These are phyloP conservation scores for Corylus avellana DNA, from an alignment of 306 rosid species.

Conservation along the genomic window DNA sequence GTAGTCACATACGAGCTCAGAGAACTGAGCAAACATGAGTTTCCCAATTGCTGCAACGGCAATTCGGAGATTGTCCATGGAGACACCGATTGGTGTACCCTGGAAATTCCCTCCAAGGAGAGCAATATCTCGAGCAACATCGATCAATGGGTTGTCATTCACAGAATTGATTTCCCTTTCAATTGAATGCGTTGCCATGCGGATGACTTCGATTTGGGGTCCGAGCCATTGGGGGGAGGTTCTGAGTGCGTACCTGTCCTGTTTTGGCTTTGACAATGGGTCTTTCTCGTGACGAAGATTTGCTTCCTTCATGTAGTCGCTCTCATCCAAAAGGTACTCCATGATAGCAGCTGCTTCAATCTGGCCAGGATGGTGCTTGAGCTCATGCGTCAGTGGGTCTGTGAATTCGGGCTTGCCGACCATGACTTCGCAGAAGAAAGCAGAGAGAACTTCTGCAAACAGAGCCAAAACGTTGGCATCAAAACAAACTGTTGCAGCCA, in stretches of 20 bases:
- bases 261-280: slow-evolving; percentile 41
- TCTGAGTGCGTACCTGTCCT: slow-evolving; percentile 40
- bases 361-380: slow-evolving; percentile 48
- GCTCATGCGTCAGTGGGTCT: slow-evolving; percentile 39
- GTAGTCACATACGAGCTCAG: slow-evolving; percentile 39
- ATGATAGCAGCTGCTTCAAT: slow-evolving; percentile 39
- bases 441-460: slow-evolving; percentile 31
- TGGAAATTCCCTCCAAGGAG: slow-evolving; percentile 44
- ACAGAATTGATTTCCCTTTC: slow-evolving; percentile 47
- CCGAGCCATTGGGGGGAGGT: slow-evolving; percentile 49
- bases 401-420: slow-evolving; percentile 38
- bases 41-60: slow-evolving; percentile 46
- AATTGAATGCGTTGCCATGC: slow-evolving; percentile 37
- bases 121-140: slow-evolving; percentile 32
- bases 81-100: slow-evolving; percentile 45
- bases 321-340: slow-evolving; percentile 32
- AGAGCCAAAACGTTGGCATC: slow-evolving; percentile 36
- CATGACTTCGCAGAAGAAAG: slow-evolving; percentile 40
- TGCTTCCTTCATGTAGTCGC: slow-evolving; percentile 37
- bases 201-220: slow-evolving; percentile 41
- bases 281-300: slow-evolving; percentile 29
- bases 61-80: slow-evolving; percentile 42
- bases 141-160: slow-evolving; percentile 40
- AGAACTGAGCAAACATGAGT: slow-evolving; percentile 44
- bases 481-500: slow-evolving; percentile 39